Percentiles rank a stretch among this genome's conserved stretches.
Evolutionary conservation across 1,139 yeast species (phyloP).

Genomic region (Geotrichum histeridarum): DNA sequence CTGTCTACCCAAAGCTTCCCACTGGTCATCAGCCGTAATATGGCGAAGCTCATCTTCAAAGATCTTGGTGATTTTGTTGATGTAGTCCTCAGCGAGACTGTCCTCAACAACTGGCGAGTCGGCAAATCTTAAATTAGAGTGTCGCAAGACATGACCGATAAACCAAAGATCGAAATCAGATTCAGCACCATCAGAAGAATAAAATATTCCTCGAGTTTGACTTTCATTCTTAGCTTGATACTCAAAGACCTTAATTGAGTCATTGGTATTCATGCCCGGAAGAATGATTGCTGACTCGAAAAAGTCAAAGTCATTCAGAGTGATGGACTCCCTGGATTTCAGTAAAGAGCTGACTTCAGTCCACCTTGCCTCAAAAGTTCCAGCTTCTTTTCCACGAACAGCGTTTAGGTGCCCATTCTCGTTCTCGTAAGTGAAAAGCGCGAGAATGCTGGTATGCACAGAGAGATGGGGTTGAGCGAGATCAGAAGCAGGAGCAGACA

Average conservation of each 20-base stretch:
- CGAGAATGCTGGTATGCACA: slow-evolving; percentile 10
- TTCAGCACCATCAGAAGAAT: background rate
- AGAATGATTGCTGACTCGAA: background rate
- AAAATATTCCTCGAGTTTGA: slow-evolving; percentile 15
- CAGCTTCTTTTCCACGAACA: background rate
- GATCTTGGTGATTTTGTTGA: slow-evolving; percentile 7
- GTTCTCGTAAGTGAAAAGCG: slow-evolving; percentile 4
- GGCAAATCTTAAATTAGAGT: background rate
- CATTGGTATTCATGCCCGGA: background rate
- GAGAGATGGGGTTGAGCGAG: background rate
- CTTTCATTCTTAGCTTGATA: slow-evolving; percentile 1
- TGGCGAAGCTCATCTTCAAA: slow-evolving; percentile 17
- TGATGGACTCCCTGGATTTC: background rate
- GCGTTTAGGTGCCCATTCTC: background rate
- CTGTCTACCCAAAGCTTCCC: slow-evolving; percentile 12
- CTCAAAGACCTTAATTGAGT: slow-evolving; percentile 4
- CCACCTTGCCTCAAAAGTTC: background rate
- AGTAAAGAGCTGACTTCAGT: background rate
- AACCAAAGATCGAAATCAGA: slow-evolving; percentile 17
- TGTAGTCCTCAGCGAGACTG: background rate
- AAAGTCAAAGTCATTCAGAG: slow-evolving; percentile 1
- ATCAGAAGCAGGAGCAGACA: background rate
- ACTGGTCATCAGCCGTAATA: slow-evolving; percentile 14
- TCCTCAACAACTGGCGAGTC: background rate
- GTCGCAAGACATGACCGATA: slow-evolving; percentile 9